A percentile compares a stretch with the other conserved stretches of the same genome.
Evolutionary conservation across 257 asterid species (phyloP).

Genomic region (Fraxinus anomala): DNA sequence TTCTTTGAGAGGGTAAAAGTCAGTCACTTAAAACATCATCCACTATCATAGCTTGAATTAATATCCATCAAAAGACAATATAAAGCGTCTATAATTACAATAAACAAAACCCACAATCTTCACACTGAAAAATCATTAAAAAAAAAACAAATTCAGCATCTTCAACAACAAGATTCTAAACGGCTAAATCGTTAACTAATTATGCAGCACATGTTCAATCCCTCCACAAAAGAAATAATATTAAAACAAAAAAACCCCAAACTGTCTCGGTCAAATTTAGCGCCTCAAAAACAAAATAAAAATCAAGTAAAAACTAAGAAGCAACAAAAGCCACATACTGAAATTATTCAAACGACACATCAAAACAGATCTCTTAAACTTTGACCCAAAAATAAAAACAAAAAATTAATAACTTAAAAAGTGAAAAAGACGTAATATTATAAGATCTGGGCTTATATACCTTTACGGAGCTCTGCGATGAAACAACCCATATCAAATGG

Average conservation of each 20-base stretch:
- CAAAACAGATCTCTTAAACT: slow-evolving; percentile 1
- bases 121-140: neutral
- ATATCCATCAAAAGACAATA: neutral
- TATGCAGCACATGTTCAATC: neutral
- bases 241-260: neutral
- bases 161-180: neutral
- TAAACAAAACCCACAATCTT: neutral
- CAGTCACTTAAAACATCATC: neutral
- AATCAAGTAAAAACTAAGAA: neutral
- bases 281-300: neutral
- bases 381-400: slow-evolving; percentile 19
- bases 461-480: slow-evolving; percentile 47
- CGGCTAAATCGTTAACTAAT: neutral
- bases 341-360: neutral
- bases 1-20: neutral
- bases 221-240: neutral
- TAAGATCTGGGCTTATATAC: slow-evolving; percentile 47
- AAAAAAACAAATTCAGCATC: neutral
- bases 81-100: neutral
- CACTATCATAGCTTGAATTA: neutral
- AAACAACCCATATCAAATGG: slow-evolving; percentile 39
- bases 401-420: slow-evolving; percentile 7
- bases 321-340: neutral
- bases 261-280: neutral
- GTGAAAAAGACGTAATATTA: slow-evolving; percentile 12